These are phyloP conservation scores for Psilocybe cubensis DNA, from an alignment of 768 basidiomycete genomes.

Conservation along the genomic window DNA sequence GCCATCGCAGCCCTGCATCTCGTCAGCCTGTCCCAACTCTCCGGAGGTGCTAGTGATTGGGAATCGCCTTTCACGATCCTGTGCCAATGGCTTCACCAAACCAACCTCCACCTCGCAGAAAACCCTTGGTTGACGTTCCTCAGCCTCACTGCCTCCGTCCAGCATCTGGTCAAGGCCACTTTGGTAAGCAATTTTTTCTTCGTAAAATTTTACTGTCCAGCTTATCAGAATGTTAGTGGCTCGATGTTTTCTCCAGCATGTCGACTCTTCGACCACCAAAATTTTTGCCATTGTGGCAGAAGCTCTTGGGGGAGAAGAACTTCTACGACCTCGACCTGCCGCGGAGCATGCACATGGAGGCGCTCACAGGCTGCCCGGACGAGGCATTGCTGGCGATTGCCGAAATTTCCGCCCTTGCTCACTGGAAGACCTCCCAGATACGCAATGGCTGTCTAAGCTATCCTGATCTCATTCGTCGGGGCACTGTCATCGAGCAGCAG, in stretches of 20 bases:
- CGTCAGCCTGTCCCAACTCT: slow-evolving; percentile 72
- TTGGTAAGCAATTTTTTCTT: slow-evolving; percentile 55
- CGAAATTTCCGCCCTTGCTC: slow-evolving; percentile 70
- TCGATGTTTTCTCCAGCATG: slow-evolving; percentile 75
- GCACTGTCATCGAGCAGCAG: slow-evolving; percentile 69
- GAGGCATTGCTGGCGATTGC: slow-evolving; percentile 77
- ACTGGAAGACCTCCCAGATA: slow-evolving; percentile 73
- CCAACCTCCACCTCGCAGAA: slow-evolving; percentile 62
- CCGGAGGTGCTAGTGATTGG: slow-evolving; percentile 74
- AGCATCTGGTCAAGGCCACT: slow-evolving; percentile 68
- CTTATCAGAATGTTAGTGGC: slow-evolving; percentile 53
- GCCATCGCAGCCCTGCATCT: slow-evolving; percentile 82
- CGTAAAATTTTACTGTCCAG: slow-evolving; percentile 16
- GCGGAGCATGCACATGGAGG: slow-evolving; percentile 63
- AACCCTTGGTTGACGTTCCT: slow-evolving; percentile 65
- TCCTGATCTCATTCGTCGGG: slow-evolving; percentile 76
- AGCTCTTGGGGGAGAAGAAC: slow-evolving; percentile 57
- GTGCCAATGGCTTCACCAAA: slow-evolving; percentile 76
- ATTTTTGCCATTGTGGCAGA: slow-evolving; percentile 67
- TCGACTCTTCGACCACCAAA: slow-evolving; percentile 64
- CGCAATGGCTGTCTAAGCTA: slow-evolving; percentile 70
- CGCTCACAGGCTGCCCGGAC: slow-evolving; percentile 77
- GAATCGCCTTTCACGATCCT: slow-evolving; percentile 68
- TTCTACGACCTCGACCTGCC: slow-evolving; percentile 46
- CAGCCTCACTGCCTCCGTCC: slow-evolving; percentile 53